phyloP scores from a whole-genome alignment of 2,329 filamentous ascomycete genomes.

The Trichoderma citrinoviride region DNA sequence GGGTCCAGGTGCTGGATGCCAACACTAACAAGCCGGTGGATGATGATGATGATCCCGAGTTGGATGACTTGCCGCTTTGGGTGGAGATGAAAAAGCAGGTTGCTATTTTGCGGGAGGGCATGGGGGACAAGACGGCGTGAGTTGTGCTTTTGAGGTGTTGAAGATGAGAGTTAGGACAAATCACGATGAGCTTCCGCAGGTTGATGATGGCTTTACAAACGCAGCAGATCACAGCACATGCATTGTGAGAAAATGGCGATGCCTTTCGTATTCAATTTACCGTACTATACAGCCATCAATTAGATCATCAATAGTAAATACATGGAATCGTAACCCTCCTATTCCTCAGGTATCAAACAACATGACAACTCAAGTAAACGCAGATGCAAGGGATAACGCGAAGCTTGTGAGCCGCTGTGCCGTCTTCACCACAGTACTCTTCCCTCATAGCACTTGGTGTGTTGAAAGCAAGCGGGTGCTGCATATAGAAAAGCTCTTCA shows the following conservation, averaged over 20 bases:
- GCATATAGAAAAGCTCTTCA: neutral
- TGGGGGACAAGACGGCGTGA: conserved; percentile 41
- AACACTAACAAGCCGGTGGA: conserved; percentile 22
- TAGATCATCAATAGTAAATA: neutral
- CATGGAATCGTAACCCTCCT: conserved; percentile 1
- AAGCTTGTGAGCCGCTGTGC: neutral
- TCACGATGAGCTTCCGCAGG: neutral
- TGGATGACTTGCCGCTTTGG: conserved; percentile 57
- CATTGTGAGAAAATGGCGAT: neutral
- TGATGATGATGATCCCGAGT: conserved; percentile 31
- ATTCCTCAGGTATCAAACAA: neutral
- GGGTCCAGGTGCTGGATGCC: conserved; percentile 35
- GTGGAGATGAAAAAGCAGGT: conserved; percentile 63
- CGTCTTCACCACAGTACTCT: neutral
- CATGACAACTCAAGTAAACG: neutral
- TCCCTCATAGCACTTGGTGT: neutral
- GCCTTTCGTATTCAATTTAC: neutral
- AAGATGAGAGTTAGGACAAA: neutral
- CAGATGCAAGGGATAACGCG: neutral
- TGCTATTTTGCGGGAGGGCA: conserved; percentile 57
- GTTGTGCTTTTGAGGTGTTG: neutral
- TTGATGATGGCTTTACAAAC: neutral
- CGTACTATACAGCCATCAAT: neutral
- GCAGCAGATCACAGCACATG: neutral
- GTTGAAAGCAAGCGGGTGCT: neutral